Base-by-base conservation (phyloP, 2,329 filamentous ascomycete genomes). In the Pyricularia grisea region DNA sequence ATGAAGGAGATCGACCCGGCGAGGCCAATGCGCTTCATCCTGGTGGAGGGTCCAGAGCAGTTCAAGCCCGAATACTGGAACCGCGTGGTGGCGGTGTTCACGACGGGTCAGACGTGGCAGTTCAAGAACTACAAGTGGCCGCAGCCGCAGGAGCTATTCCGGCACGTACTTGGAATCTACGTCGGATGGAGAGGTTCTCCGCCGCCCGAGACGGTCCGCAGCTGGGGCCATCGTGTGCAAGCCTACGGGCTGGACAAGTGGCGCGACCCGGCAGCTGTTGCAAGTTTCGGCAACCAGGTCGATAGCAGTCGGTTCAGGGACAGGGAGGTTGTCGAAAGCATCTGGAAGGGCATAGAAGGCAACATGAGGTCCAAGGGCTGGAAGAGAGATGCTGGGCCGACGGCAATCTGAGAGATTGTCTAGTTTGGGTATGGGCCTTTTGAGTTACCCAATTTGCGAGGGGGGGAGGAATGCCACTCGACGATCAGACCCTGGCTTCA, bases 31-130 rank as follows among this genome's bases (percentile, higher is more conserved):
- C 92, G 94, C 65, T 99, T 99, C 83, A 96, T 98, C 76, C 88
- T 99, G 58, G 94, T 98, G 68, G 95, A 99, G 78, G 91, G 90
- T 23, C 92, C 94, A 0, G 90, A 96, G 76, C 91, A 95, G 78
- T 99, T 99, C 86, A 97, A 97, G 78, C 95, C 95, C 0, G 94
- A 98, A 77, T 97, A 98, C 83, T 99, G 95, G 95, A 90, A 90
- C 75, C 90, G 94, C 67, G 91, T 99, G 7, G 95, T 97, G 1
- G 95, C 92, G 14, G 94, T 99, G 69, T 98, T 99, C 81, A 99
- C 95, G 0, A 99, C 95, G 0, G 95, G 95, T 42, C 95, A 99
- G 81, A 89, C 91, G 11, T 99, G 95, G 95, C 95, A 99, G 80
- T 99, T 99, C 82, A 97, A 97, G 81, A 92, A 89, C 73, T 99